Evolutionary conservation across 2,329 filamentous ascomycete genomes (phyloP).

Genomic region (Monosporascus sp.): DNA sequence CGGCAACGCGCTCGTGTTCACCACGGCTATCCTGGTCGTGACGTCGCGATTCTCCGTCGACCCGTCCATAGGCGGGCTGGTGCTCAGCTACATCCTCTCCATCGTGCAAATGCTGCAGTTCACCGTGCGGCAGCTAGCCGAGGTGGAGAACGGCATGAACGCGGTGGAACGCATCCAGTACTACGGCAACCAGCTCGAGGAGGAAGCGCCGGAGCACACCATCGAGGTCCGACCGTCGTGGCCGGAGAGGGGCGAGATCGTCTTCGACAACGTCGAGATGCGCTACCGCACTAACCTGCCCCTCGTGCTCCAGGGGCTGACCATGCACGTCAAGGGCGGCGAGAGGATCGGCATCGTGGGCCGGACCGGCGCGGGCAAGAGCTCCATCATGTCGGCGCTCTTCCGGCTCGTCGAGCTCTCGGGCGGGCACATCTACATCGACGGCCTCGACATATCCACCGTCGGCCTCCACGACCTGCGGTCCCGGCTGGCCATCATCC

Average conservation of each 20-base stretch:
- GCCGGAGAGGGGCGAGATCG: slow-evolving; percentile 81
- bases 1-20: slow-evolving; percentile 79
- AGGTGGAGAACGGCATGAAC: slow-evolving; percentile 98
- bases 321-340: slow-evolving; percentile 68
- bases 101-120: slow-evolving; percentile 97
- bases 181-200: slow-evolving; percentile 81
- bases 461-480: slow-evolving; percentile 72
- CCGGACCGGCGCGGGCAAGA: slow-evolving; percentile 78
- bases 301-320: slow-evolving; percentile 65
- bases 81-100: slow-evolving; percentile 86
- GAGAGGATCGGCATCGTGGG: slow-evolving; percentile 80
- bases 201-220: slow-evolving; percentile 81
- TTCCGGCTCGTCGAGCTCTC: slow-evolving; percentile 71
- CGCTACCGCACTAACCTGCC: slow-evolving; percentile 69
- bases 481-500: slow-evolving; percentile 74
- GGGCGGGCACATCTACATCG: slow-evolving; percentile 58
- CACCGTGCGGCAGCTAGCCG: slow-evolving; percentile 85
- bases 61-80: slow-evolving; percentile 80
- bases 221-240: slow-evolving; percentile 68
- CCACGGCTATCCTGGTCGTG: slow-evolving; percentile 83
- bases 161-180: slow-evolving; percentile 87
- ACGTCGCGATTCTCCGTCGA: slow-evolving; percentile 82
- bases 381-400: slow-evolving; percentile 75
- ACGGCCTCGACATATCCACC: slow-evolving; percentile 65
- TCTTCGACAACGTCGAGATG: slow-evolving; percentile 73